These are phyloP conservation scores for Candida manassasensis DNA, from an alignment of 805 yeast genomes.

Conservation along the genomic window DNA sequence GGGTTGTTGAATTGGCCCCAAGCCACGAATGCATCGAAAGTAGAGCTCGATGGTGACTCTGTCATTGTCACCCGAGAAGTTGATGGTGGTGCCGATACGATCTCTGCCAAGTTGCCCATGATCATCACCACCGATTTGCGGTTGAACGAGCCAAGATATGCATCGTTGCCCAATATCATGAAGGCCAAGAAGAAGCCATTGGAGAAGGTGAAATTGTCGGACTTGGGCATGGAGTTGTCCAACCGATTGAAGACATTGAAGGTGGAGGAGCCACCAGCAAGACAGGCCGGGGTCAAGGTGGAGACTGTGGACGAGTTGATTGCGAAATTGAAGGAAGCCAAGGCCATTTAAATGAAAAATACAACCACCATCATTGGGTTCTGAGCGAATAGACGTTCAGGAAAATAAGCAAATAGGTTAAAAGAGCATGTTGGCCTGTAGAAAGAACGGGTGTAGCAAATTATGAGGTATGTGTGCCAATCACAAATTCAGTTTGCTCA, in stretches of 20 bases:
- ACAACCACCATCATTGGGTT: background rate
- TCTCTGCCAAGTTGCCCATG: conserved; percentile 74
- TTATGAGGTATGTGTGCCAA: no score
- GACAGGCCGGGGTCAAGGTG: conserved; percentile 80
- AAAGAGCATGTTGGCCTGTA: no score
- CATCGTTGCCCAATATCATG: conserved; percentile 95
- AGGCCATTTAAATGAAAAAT: conserved; percentile 49
- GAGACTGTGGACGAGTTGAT: conserved; percentile 78
- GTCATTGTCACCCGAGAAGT: conserved; percentile 83
- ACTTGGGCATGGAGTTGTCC: conserved; percentile 62
- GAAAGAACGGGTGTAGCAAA: no score
- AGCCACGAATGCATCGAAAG: conserved; percentile 90
- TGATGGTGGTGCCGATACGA: conserved; percentile 90
- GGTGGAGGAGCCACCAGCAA: conserved; percentile 80
- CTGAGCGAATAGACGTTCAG: background rate
- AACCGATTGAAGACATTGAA: conserved; percentile 63
- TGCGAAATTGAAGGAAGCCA: conserved; percentile 67
- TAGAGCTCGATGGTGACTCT: conserved; percentile 53
- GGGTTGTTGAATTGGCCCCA: conserved; percentile 94
- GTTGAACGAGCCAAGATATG: conserved; percentile 91
- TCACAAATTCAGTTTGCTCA: no score
- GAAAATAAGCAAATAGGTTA: no score
- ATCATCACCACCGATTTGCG: conserved; percentile 90
- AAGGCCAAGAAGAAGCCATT: conserved; percentile 97
- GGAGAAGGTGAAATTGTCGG: conserved; percentile 56